Percentiles rank a stretch among this genome's conserved stretches.
These are phyloP conservation scores for Xylaria grammica DNA, from an alignment of 495 filamentous ascomycete genomes.

Conservation along the genomic window DNA sequence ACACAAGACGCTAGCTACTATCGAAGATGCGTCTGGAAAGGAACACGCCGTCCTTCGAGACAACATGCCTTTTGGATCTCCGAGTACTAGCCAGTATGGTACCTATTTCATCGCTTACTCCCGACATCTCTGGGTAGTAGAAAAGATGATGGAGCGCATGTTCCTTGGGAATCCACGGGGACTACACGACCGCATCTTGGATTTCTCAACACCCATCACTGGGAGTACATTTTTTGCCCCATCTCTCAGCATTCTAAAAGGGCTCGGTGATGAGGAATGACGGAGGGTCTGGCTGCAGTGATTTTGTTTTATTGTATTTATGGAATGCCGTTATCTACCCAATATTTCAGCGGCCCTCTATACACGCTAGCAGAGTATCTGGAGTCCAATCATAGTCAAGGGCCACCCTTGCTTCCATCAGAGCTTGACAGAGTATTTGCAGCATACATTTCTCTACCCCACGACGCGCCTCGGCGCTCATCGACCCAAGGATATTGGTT, in stretches of 20 bases:
- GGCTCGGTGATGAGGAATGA: constrained; percentile 39
- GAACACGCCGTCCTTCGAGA: constrained; percentile 62
- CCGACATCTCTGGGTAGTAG: constrained; percentile 60
- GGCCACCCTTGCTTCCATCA: constrained; percentile 1
- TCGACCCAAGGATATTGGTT: constrained; percentile 10
- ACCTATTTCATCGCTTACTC: constrained; percentile 68
- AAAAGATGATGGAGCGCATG: constrained; percentile 64
- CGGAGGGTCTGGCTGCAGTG: not conserved
- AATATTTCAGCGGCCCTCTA: not conserved
- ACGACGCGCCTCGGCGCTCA: constrained; percentile 5
- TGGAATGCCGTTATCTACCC: not conserved
- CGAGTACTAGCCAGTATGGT: constrained; percentile 57
- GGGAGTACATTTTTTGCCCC: constrained; percentile 61
- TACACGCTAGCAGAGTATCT: constrained; percentile 14
- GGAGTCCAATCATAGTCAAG: constrained; percentile 14
- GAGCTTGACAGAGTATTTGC: constrained; percentile 13
- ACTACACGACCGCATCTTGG: constrained; percentile 59
- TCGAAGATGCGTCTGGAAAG: constrained; percentile 56
- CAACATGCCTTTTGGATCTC: constrained; percentile 66
- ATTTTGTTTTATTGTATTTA: not conserved
- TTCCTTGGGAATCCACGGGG: constrained; percentile 61
- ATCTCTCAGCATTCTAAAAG: constrained; percentile 47
- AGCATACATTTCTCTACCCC: constrained; percentile 17
- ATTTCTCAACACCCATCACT: constrained; percentile 60
- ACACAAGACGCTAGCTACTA: constrained; percentile 60